Evolutionary conservation across 2,329 filamentous ascomycete species (phyloP).

Genomic region (Hypoxylon sp.): DNA sequence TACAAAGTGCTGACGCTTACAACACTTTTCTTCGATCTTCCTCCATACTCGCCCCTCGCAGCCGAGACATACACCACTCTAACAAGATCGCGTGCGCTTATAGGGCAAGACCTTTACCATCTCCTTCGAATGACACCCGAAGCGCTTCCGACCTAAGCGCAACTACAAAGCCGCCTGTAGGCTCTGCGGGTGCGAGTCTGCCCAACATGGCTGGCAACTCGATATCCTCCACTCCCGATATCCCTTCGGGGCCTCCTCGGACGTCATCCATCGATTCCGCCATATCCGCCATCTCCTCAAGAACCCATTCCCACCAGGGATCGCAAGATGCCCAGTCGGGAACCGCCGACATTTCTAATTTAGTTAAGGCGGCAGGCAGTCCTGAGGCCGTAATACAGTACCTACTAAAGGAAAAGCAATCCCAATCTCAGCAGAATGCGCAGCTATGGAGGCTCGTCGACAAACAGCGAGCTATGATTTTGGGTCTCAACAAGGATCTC

Average conservation of each 20-base stretch:
- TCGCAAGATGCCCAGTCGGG: slow-evolving; percentile 72
- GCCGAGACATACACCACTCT: slow-evolving; percentile 4
- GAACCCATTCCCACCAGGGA: slow-evolving; percentile 70
- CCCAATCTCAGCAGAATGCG: slow-evolving; percentile 87
- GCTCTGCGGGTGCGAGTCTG: slow-evolving; percentile 57
- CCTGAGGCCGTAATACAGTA: slow-evolving; percentile 91
- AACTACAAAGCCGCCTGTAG: slow-evolving; percentile 61
- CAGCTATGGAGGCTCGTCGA: slow-evolving; percentile 97
- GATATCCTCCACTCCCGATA: slow-evolving; percentile 59
- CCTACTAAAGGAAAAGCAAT: slow-evolving; percentile 91
- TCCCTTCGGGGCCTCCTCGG: slow-evolving; percentile 67
- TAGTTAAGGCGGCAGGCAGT: slow-evolving; percentile 89
- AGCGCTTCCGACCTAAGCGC: slow-evolving; percentile 61
- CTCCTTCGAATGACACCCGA: slow-evolving; percentile 66
- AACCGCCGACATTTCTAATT: slow-evolving; percentile 80
- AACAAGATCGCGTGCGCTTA: slow-evolving; percentile 24
- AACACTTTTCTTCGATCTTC: slow-evolving; percentile 11
- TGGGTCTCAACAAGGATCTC: slow-evolving; percentile 94
- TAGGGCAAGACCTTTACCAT: slow-evolving; percentile 52
- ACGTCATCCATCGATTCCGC: slow-evolving; percentile 94
- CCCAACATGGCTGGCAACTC: slow-evolving; percentile 66
- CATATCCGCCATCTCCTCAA: slow-evolving; percentile 81
- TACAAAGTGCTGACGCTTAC: slow-evolving; percentile 17
- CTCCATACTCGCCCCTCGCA: not conserved
- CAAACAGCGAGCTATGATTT: slow-evolving; percentile 94